Conservation (phyloP, 129 eudicot genomes). For the Gnaphalium uliginosum region DNA sequence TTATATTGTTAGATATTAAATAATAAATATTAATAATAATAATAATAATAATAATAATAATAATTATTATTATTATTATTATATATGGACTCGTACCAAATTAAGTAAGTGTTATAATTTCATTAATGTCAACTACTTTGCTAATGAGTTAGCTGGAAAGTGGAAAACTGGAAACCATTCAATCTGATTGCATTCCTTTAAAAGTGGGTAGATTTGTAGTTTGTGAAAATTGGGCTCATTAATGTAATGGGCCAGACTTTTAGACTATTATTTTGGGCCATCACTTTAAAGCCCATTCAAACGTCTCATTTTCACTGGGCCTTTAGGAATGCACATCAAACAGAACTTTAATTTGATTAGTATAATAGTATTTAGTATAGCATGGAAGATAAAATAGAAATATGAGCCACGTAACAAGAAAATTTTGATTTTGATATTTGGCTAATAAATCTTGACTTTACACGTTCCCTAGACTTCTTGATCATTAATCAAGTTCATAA, state of each 20-base stretch:
- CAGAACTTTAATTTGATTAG: too few species aligned
- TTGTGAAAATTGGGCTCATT: background rate
- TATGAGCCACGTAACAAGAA: too few species aligned
- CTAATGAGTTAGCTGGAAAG: slow-evolving; percentile 13
- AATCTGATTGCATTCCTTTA: background rate
- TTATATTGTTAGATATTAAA: background rate
- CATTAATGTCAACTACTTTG: slow-evolving; percentile 25
- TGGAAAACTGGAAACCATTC: slow-evolving; percentile 16
- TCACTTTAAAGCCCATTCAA: background rate
- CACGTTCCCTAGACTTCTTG: too few species aligned
- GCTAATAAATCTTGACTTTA: too few species aligned
- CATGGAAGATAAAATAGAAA: too few species aligned
- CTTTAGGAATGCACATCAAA: background rate
- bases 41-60: too few species aligned
- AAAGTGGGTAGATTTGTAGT: background rate
- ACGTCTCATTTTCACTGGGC: background rate
- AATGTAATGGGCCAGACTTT: background rate
- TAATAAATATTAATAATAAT: too few species aligned
- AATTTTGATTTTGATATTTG: too few species aligned
- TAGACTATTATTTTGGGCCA: background rate
- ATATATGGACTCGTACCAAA: background rate
- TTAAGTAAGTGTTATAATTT: slow-evolving; percentile 7
- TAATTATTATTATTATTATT: background rate
- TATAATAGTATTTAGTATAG: too few species aligned
- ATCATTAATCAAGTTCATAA: too few species aligned